Base-by-base conservation (phyloP, 768 basidiomycete genomes). In the Pulveroboletus sp. region DNA sequence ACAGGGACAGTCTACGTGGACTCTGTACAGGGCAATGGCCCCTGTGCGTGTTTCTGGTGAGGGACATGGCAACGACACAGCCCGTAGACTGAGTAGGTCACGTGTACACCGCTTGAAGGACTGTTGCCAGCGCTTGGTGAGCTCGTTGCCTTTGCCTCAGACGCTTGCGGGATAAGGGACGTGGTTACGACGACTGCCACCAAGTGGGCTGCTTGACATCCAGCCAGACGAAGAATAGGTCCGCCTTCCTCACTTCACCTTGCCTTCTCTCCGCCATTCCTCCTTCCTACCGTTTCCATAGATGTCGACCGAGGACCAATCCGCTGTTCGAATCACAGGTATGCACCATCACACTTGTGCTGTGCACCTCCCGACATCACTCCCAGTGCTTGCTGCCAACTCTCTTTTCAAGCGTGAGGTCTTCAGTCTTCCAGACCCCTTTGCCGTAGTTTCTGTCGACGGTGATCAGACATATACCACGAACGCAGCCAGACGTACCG, bases 381-480 rank as follows among this genome's bases (percentile, higher is more conserved):
- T n/a, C 32, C 28, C 59, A 91, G 89, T 92, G 49, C 82, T 85
- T 59, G 85, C 84, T 26, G 93, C 89, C 36, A 82, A 76, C 56
- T 80, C 80, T 33, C 78, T 92, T 26, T 77, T 74, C 54, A 91
- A 90, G 65, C 80, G 89, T 27, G 88, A 90, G 59, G 71, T 91
- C 7, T 80, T 91, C 63, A 76, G 86, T 57, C 75, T 91, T 9
- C 92, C 92, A 3, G 90, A 93, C 68, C 92, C 92, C 4, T 92
- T 92, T 63, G 91, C 88, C 7, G 86, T 93, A 11, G 76, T 95
- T 42, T 89, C 87, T 6, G 86, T 93, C 52, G 91, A 93, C 62
- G 85, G 82, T 41, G 84, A 89, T 58, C 86, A 92, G 67, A 86
- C 86, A 12, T 82, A 80, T 64, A 86, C 87, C 24, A 92, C 91